Evolutionary conservation across 352 stramenopile genomes (phyloP), one percentile per base, ranked within the genome.

Genomic region (Phytophthora pini): DNA sequence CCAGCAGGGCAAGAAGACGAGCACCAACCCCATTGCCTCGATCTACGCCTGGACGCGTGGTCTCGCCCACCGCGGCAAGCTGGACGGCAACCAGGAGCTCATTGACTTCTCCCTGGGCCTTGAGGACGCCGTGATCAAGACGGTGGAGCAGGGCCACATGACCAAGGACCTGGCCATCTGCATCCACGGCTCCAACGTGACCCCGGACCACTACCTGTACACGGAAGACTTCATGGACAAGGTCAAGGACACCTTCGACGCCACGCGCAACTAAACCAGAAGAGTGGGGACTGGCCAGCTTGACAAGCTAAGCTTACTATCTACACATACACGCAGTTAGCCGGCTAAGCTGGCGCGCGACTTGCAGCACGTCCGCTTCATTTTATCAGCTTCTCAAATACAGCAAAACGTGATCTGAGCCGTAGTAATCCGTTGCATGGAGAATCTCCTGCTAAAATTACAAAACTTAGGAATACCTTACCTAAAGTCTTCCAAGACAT

Each of bases 201-300:
- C 69, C 29, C 66, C 69, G 13, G 76, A 84, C 47, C 76, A 84
- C 63, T 84, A 82, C 61, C 38, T 84, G 46, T 80, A 79, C 65
- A 85, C 74, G 34, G 85, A 91, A 72, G 72, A 88, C 55, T 95
- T 95, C 70, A 91, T 95, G 82, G 85, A 94, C 77, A 87, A 93
- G 71, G 78, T 95, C 70, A 92, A 92, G 79, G 78, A 91, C 40
- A 85, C 73, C 8, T 90, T 89, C 54, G 81, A 92, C 38, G 77
- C 70, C 51, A 72, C 56, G 34, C 80, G 80, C 61, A 70, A 82
- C 45, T 87, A 80, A 81, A 53, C 32, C 11, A 56, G 38, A 34
- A 32, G 32, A 49, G 26, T 24, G 38, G 3, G 29, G 22, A 26
- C 12, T 32, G 32, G 8, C 24, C 24, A 67, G 39, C 48, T 60